A percentile compares a stretch with the other conserved stretches of the same genome.
Evolutionary conservation across 805 yeast species (phyloP).

Genomic region (Danielia oregonensis): DNA sequence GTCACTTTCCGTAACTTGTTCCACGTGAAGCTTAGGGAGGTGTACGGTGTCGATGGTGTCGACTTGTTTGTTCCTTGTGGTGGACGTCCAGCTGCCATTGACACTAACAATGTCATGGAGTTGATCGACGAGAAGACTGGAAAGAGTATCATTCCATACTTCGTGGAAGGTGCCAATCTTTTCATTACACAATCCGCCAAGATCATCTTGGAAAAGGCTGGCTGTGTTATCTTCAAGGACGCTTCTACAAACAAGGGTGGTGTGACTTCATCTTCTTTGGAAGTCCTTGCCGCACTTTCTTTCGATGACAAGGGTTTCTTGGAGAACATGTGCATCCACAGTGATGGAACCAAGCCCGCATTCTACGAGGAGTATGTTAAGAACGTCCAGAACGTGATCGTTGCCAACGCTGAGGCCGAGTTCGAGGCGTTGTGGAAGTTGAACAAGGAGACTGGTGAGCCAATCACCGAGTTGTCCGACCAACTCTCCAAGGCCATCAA

Average conservation of each 20-base stretch:
- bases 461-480: slow-evolving; percentile 73
- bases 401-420: slow-evolving; percentile 75
- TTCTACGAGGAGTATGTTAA: slow-evolving; percentile 82
- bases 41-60: slow-evolving; percentile 54
- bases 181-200: slow-evolving; percentile 95
- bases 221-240: slow-evolving; percentile 85
- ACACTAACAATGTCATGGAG: slow-evolving; percentile 71
- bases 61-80: slow-evolving; percentile 97
- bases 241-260: slow-evolving; percentile 98
- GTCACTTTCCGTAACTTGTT: slow-evolving; percentile 85
- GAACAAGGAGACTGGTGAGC: slow-evolving; percentile 57
- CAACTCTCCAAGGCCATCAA: slow-evolving; percentile 79
- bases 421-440: slow-evolving; percentile 85
- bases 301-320: slow-evolving; percentile 83
- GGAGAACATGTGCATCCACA: slow-evolving; percentile 70
- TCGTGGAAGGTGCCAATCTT: slow-evolving; percentile 97
- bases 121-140: slow-evolving; percentile 76
- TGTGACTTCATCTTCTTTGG: slow-evolving; percentile 93
- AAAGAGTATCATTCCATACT: slow-evolving; percentile 72
- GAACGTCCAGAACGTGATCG: slow-evolving; percentile 74
- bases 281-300: slow-evolving; percentile 90
- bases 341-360: slow-evolving; percentile 51
- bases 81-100: slow-evolving; percentile 96
- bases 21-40: slow-evolving; percentile 71
- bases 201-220: slow-evolving; percentile 78